phyloP scores from a whole-genome alignment of 768 basidiomycete genomes.

The Galerina marginata region DNA sequence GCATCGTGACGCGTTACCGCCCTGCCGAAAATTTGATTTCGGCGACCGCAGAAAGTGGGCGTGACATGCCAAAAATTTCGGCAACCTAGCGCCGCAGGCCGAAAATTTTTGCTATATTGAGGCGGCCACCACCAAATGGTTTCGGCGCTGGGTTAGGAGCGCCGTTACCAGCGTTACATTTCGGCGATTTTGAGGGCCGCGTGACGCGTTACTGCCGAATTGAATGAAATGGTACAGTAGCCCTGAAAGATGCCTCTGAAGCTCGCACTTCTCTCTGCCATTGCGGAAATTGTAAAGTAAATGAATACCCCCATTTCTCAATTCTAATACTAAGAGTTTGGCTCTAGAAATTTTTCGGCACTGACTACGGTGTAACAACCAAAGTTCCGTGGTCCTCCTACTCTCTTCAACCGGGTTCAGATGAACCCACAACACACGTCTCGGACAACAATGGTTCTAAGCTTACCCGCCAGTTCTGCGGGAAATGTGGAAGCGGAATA shows the following conservation, averaged over 20 bases:
- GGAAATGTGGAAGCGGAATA: conserved; percentile 7
- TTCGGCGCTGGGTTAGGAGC: too few relatives aligned
- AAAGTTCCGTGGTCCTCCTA: conserved; percentile 12
- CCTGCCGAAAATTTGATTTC: too few relatives aligned
- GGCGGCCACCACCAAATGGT: too few relatives aligned
- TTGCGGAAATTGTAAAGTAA: conserved; percentile 8
- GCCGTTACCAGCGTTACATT: too few relatives aligned
- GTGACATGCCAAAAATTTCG: too few relatives aligned
- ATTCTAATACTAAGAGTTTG: background rate
- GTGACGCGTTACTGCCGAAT: too few relatives aligned
- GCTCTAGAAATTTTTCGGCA: conserved; percentile 7
- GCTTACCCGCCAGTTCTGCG: conserved; percentile 8
- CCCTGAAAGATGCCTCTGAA: background rate
- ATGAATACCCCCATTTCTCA: background rate
- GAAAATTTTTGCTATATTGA: too few relatives aligned
- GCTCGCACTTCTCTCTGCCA: conserved; percentile 9
- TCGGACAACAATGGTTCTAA: background rate
- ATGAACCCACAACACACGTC: conserved; percentile 1
- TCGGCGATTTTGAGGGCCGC: too few relatives aligned
- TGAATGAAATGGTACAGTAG: background rate
- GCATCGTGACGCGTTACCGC: too few relatives aligned
- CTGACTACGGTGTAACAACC: conserved; percentile 5
- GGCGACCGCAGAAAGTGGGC: too few relatives aligned
- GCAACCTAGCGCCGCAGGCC: too few relatives aligned
- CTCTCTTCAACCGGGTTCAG: background rate